These are phyloP conservation scores for Alternaria panax DNA, from an alignment of 2,329 filamentous ascomycete genomes.

Conservation along the genomic window DNA sequence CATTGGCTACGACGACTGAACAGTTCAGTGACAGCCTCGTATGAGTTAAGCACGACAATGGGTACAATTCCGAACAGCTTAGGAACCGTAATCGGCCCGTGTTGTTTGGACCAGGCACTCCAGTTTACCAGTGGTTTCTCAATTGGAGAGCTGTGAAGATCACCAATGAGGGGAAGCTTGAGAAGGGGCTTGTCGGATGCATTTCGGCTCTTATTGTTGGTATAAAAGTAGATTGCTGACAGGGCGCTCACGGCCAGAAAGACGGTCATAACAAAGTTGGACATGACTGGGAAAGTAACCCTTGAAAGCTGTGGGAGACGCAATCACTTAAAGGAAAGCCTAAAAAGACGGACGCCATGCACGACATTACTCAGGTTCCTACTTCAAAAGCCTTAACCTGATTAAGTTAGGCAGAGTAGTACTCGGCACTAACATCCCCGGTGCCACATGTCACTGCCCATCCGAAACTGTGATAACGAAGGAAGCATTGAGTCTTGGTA, in stretches of 20 bases:
- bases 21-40: constrained; percentile 17
- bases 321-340: not conserved
- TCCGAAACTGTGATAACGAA: not conserved
- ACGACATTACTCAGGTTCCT: constrained; percentile 3
- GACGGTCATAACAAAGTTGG: constrained; percentile 1
- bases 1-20: constrained; percentile 20
- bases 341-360: not conserved
- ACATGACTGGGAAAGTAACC: constrained; percentile 6
- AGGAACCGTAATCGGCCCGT: constrained; percentile 11
- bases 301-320: not conserved
- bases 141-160: constrained; percentile 16
- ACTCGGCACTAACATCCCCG: not conserved
- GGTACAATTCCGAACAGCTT: constrained; percentile 19
- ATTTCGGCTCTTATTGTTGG: constrained; percentile 1
- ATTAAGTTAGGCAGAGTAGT: not conserved
- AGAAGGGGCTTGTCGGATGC: constrained; percentile 6
- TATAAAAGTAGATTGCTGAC: constrained; percentile 5
- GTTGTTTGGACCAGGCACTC: constrained; percentile 15
- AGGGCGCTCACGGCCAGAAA: constrained; percentile 7
- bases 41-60: constrained; percentile 17
- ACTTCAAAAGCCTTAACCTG: not conserved
- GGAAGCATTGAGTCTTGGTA: not conserved
- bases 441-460: not conserved
- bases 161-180: constrained; percentile 17
- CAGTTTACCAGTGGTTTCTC: constrained; percentile 14